Evolutionary conservation across 208 protist species (phyloP).

Genomic region (Leishmania gerbilli): DNA sequence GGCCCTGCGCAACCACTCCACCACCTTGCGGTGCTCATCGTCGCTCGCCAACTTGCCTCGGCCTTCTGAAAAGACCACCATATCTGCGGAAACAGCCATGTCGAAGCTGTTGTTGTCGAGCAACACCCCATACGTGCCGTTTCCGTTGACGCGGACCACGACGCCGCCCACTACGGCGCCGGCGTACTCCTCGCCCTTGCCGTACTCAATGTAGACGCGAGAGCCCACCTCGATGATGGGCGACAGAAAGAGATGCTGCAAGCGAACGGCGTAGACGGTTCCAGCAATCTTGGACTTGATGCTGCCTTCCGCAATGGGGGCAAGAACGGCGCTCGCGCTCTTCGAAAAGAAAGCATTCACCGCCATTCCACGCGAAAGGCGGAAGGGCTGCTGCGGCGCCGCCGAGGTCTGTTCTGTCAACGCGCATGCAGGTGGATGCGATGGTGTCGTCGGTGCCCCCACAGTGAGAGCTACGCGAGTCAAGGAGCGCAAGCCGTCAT

Average conservation of each 20-base stretch:
- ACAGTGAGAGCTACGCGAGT: neutral
- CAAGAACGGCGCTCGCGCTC: conserved; percentile 38
- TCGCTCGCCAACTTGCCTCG: conserved; percentile 49
- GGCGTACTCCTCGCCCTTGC: conserved; percentile 28
- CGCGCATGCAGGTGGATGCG: neutral
- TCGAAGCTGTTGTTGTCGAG: conserved; percentile 89
- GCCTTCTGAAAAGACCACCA: conserved; percentile 63
- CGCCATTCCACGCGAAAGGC: conserved; percentile 34
- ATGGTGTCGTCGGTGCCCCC: too few relatives aligned
- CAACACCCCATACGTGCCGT: conserved; percentile 74
- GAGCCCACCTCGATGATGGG: conserved; percentile 79
- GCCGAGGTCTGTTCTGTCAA: neutral
- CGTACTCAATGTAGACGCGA: conserved; percentile 72
- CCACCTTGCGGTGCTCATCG: conserved; percentile 52
- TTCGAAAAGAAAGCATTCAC: conserved; percentile 64
- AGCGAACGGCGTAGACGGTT: conserved; percentile 74
- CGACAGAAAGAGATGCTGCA: conserved; percentile 59
- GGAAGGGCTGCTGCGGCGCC: conserved; percentile 2
- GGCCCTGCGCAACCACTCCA: conserved; percentile 79
- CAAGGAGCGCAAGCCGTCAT: neutral
- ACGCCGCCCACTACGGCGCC: conserved; percentile 62
- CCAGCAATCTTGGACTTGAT: conserved; percentile 64
- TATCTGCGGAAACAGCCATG: conserved; percentile 64
- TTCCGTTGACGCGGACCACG: conserved; percentile 79
- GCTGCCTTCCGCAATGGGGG: conserved; percentile 50